These are phyloP conservation scores for Pittosporum tobira DNA, from an alignment of 129 eudicot genomes.

Conservation along the genomic window DNA sequence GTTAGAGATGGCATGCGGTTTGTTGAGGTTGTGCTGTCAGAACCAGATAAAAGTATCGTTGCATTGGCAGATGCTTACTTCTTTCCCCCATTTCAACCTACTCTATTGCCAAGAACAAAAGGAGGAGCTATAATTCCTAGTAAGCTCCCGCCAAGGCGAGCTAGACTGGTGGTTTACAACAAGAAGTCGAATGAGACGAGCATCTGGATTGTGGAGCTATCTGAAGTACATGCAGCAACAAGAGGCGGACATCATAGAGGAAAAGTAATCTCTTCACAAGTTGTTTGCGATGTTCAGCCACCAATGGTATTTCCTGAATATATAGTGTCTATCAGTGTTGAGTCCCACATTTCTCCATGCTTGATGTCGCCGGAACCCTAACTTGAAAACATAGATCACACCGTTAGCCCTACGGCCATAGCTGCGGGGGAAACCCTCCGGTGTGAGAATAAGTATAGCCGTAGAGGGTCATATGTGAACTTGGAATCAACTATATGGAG, in stretches of 20 bases:
- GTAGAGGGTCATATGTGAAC: no score
- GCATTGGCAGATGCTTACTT: constrained; percentile 99
- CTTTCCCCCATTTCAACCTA: constrained; percentile 95
- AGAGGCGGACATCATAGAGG: constrained; percentile 98
- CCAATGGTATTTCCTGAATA: constrained; percentile 62
- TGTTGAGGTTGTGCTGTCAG: constrained; percentile 78
- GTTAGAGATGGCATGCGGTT: constrained; percentile 98
- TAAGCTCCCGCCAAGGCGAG: constrained; percentile 95
- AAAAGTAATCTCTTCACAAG: constrained; percentile 74
- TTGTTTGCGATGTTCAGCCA: constrained; percentile 84
- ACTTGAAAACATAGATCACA: no score
- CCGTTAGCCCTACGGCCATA: no score
- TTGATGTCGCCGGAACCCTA: no score
- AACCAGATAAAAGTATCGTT: constrained; percentile 81
- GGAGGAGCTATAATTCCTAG: constrained; percentile 78
- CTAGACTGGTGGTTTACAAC: constrained; percentile 85
- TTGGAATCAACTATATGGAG: no score
- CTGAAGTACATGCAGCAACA: constrained; percentile 91
- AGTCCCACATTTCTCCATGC: no score
- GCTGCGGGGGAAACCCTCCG: no score
- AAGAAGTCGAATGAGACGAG: constrained; percentile 89
- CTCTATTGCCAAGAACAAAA: constrained; percentile 74
- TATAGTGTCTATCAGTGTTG: no score
- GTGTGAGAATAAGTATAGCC: no score
- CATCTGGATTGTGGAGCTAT: constrained; percentile 76